These are phyloP conservation scores for Eucalyptus rudis DNA, from an alignment of 345 rosid species.

Conservation along the genomic window DNA sequence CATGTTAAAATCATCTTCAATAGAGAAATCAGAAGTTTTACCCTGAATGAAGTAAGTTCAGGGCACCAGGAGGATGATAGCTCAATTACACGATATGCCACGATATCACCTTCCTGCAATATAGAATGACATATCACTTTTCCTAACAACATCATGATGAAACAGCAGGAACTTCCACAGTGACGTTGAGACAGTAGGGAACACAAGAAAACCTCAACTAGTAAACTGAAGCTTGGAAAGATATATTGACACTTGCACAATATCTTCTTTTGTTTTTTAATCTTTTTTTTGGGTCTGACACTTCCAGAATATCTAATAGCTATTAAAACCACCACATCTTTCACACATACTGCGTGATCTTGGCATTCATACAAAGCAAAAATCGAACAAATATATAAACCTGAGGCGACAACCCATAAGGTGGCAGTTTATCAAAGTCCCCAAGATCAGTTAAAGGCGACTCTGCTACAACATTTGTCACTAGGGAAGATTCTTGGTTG, in stretches of 20 bases:
- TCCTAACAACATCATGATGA: neutral
- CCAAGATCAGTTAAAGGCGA: neutral
- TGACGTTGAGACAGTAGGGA: neutral
- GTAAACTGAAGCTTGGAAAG: neutral
- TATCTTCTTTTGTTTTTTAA: neutral
- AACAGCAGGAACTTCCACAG: neutral
- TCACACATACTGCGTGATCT: neutral
- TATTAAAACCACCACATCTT: neutral
- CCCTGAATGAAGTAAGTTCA: conserved; percentile 65
- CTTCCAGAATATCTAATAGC: neutral
- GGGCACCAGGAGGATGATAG: conserved; percentile 90
- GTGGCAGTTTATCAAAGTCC: neutral
- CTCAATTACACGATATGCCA: conserved; percentile 86
- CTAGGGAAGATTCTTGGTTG: conserved; percentile 21
- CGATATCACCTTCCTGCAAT: conserved; percentile 77
- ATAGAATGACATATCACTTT: neutral
- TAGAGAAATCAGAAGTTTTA: conserved; percentile 6
- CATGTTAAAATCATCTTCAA: neutral
- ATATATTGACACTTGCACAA: neutral
- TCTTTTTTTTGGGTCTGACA: neutral
- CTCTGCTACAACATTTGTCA: conserved; percentile 18
- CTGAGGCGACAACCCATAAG: neutral
- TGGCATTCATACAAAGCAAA: neutral
- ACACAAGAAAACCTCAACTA: neutral
- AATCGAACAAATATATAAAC: neutral